These are phyloP conservation scores for Mallotus japonicus DNA, from an alignment of 441 rosid genomes.

Conservation along the genomic window DNA sequence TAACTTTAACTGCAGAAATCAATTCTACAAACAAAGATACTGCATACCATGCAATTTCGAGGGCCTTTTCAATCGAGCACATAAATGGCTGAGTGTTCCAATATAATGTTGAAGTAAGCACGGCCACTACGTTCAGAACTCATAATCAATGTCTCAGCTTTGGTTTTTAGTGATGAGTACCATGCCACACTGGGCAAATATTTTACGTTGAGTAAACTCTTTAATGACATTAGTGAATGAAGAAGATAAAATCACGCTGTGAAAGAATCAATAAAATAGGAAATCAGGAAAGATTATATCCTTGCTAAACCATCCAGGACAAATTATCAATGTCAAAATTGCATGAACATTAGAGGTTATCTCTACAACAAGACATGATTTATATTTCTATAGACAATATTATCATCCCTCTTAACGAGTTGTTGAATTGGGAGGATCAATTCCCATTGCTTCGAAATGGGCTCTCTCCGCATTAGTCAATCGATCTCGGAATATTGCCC, in stretches of 20 bases:
- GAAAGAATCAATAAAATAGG: conserved; percentile 11
- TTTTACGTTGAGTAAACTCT: not conserved
- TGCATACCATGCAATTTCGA: too few relatives aligned
- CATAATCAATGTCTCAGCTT: not conserved
- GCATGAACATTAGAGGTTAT: not conserved
- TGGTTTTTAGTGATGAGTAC: not conserved
- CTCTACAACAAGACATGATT: not conserved
- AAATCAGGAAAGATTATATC: not conserved
- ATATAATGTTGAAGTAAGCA: too few relatives aligned
- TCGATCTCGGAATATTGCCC: conserved; percentile 81
- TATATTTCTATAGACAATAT: not conserved
- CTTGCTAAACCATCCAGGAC: not conserved
- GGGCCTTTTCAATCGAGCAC: too few relatives aligned
- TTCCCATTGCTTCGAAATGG: conserved; percentile 44
- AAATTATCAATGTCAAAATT: conserved; percentile 1
- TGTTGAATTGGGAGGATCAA: conserved; percentile 31
- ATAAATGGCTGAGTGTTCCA: too few relatives aligned
- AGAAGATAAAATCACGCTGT: not conserved
- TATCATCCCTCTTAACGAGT: conserved; percentile 11
- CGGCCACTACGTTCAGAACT: too few relatives aligned
- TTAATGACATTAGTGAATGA: not conserved
- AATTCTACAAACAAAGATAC: too few relatives aligned
- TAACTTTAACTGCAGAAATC: not conserved
- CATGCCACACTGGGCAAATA: not conserved
- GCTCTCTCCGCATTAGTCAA: conserved; percentile 60